These are phyloP conservation scores for Rhodamnia rubescens DNA, from an alignment of 345 rosid species.

Conservation along the genomic window DNA sequence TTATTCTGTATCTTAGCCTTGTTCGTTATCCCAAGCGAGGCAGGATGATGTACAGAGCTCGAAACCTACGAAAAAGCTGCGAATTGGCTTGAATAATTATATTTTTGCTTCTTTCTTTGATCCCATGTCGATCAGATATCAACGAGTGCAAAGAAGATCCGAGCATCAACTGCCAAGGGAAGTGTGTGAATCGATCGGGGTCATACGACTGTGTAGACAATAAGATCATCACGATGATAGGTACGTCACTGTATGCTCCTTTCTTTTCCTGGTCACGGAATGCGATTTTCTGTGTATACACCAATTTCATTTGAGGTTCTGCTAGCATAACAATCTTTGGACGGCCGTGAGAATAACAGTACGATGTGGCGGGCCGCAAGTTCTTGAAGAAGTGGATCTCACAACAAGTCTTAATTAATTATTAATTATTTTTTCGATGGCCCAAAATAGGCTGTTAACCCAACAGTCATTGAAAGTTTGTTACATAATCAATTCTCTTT, in stretches of 20 bases:
- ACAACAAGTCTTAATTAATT: no score
- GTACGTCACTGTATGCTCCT: not conserved
- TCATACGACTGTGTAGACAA: not conserved
- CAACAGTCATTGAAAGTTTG: no score
- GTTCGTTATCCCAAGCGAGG: not conserved
- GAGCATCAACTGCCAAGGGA: not conserved
- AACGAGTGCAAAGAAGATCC: not conserved
- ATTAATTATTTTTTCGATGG: no score
- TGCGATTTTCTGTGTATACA: not conserved
- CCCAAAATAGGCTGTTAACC: no score
- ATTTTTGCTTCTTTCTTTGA: not conserved
- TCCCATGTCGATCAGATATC: not conserved
- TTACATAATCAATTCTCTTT: not conserved
- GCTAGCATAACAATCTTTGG: no score
- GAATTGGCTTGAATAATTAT: not conserved
- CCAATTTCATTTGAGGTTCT: not conserved
- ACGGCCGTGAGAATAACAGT: no score
- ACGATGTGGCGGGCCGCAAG: no score
- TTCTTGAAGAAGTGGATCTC: no score
- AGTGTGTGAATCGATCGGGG: not conserved
- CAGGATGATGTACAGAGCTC: not conserved
- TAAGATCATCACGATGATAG: not conserved
- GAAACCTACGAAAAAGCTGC: not conserved
- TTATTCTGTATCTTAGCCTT: not conserved
- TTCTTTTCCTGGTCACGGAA: not conserved